These are phyloP conservation scores for Pholiota microspora DNA, from an alignment of 768 basidiomycete species.

Conservation along the genomic window DNA sequence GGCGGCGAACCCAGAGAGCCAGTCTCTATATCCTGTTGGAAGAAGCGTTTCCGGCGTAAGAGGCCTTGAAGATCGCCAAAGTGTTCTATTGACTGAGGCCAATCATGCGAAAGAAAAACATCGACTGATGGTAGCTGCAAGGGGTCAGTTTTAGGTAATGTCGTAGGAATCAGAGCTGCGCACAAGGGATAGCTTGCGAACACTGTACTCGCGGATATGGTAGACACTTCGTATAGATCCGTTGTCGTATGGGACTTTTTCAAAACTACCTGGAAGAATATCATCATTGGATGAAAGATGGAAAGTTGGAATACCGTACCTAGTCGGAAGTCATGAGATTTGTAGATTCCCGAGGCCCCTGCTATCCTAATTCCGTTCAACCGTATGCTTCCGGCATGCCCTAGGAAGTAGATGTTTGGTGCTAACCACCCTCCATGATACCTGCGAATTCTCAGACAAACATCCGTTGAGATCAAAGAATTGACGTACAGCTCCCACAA, in stretches of 20 bases:
- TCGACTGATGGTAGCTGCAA: slow-evolving; percentile 57
- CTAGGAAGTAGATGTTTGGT: slow-evolving; percentile 94
- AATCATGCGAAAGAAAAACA: slow-evolving; percentile 95
- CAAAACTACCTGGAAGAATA: slow-evolving; percentile 60
- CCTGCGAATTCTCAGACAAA: slow-evolving; percentile 34
- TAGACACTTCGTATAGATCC: slow-evolving; percentile 80
- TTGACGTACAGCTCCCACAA: slow-evolving; percentile 82
- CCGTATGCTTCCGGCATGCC: slow-evolving; percentile 84
- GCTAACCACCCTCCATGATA: slow-evolving; percentile 98
- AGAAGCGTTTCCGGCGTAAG: slow-evolving; percentile 75
- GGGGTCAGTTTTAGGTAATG: slow-evolving; percentile 22
- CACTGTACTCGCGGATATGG: slow-evolving; percentile 84
- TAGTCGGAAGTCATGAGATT: slow-evolving; percentile 64
- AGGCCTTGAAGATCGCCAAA: slow-evolving; percentile 70
- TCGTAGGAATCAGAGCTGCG: slow-evolving; percentile 17
- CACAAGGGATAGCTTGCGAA: slow-evolving; percentile 76
- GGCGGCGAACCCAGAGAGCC: slow-evolving; percentile 86
- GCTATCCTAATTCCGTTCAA: slow-evolving; percentile 87
- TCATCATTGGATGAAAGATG: not conserved
- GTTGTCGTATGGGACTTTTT: slow-evolving; percentile 78
- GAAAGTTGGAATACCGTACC: slow-evolving; percentile 38
- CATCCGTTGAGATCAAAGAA: not conserved
- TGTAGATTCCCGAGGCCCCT: slow-evolving; percentile 93
- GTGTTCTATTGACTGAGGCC: slow-evolving; percentile 85
- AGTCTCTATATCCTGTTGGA: slow-evolving; percentile 62